Evolutionary conservation across 306 rosid species (phyloP).

Genomic region (Trifolium pratense): DNA sequence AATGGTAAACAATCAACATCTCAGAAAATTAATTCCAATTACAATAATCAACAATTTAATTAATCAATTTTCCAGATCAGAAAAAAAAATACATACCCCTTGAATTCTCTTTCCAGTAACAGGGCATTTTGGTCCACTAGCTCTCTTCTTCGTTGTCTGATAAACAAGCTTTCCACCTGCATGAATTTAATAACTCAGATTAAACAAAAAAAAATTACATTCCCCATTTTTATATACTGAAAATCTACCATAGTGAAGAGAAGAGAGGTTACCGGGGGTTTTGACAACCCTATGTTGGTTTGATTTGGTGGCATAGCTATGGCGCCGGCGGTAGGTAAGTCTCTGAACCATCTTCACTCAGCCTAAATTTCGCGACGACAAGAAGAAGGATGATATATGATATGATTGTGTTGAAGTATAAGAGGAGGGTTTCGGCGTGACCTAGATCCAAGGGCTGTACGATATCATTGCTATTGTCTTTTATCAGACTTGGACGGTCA

Average conservation of each 20-base stretch:
- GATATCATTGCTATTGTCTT: background rate
- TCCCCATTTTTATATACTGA: too few relatives aligned
- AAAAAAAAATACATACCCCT: slow-evolving; percentile 53
- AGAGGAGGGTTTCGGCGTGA: slow-evolving; percentile 2
- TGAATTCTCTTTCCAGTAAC: slow-evolving; percentile 85
- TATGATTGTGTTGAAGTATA: background rate
- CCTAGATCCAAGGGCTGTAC: slow-evolving; percentile 21
- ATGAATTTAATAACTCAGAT: background rate
- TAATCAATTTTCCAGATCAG: background rate
- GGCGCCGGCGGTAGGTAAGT: slow-evolving; percentile 68
- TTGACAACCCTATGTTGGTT: slow-evolving; percentile 76
- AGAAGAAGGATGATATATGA: background rate
- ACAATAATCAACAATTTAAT: background rate
- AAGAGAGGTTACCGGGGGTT: slow-evolving; percentile 58
- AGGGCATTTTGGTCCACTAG: slow-evolving; percentile 79
- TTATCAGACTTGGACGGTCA: background rate
- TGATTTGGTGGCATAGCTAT: slow-evolving; percentile 83
- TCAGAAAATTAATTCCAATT: background rate
- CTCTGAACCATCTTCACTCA: slow-evolving; percentile 70
- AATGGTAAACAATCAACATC: background rate
- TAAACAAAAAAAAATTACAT: too few relatives aligned
- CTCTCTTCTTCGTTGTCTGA: slow-evolving; percentile 80
- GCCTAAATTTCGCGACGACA: background rate
- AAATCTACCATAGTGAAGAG: background rate
- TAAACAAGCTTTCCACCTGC: slow-evolving; percentile 79